Percentiles rank a stretch among this genome's conserved stretches.
phyloP scores from a whole-genome alignment of 495 filamentous ascomycete genomes.

The Glonium stellatum region DNA sequence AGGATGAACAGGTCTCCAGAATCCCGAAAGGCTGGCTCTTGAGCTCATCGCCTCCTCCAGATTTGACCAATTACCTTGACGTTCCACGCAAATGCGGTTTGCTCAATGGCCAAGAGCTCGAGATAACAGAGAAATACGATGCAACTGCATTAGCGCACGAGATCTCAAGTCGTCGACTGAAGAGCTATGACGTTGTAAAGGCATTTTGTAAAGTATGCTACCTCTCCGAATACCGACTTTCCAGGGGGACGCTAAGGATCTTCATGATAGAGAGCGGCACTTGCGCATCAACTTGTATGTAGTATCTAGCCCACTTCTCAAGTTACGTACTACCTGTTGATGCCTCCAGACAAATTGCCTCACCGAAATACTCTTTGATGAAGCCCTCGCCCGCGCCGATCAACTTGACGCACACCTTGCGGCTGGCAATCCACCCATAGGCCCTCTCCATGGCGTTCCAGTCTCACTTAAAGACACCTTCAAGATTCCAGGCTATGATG shows the following conservation, averaged over 20 bases:
- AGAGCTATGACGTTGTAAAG: conserved; percentile 47
- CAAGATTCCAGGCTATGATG: conserved; percentile 34
- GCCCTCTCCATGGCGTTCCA: conserved; percentile 38
- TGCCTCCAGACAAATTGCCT: conserved; percentile 34
- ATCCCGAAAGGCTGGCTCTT: conserved; percentile 37
- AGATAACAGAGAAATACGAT: conserved; percentile 53
- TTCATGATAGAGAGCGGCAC: conserved; percentile 32
- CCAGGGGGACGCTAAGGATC: neutral
- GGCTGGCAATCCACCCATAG: conserved; percentile 29
- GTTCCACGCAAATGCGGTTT: conserved; percentile 37
- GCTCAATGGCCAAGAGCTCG: conserved; percentile 46
- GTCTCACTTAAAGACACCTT: conserved; percentile 40
- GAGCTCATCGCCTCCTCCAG: conserved; percentile 5
- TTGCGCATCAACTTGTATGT: conserved; percentile 35
- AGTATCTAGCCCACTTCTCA: neutral
- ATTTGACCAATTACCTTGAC: conserved; percentile 25
- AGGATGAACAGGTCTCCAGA: conserved; percentile 30
- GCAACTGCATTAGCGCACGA: conserved; percentile 44
- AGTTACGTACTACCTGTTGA: neutral
- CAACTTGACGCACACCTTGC: conserved; percentile 33
- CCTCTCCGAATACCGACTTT: neutral
- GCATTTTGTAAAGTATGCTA: conserved; percentile 54
- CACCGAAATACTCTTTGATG: conserved; percentile 38
- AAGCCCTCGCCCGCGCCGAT: conserved; percentile 32
- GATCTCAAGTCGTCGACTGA: conserved; percentile 44